phyloP scores from a whole-genome alignment of 176 grass and related monocot species.

The Echinochloa phyllopogon region DNA sequence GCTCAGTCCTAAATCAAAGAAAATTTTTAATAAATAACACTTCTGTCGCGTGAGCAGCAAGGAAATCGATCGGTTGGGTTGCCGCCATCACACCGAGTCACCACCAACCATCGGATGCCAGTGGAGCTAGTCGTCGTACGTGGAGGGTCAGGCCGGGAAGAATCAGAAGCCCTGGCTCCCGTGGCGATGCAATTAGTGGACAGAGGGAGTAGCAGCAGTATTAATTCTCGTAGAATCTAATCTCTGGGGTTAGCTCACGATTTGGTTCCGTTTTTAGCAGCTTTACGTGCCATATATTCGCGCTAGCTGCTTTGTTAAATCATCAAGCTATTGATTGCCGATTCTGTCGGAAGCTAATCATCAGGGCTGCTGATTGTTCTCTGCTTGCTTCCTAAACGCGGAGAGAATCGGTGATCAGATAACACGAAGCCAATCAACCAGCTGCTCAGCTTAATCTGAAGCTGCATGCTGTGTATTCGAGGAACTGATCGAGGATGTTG shows the following conservation, averaged over 20 bases:
- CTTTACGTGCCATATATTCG: neutral
- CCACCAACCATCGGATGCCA: neutral
- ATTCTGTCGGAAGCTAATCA: neutral
- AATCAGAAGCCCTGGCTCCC: neutral
- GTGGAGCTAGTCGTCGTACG: neutral
- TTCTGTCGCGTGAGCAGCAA: constrained; percentile 36
- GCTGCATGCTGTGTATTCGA: neutral
- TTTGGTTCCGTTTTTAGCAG: constrained; percentile 33
- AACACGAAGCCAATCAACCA: neutral
- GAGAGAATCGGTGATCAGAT: neutral
- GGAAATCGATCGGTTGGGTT: constrained; percentile 27
- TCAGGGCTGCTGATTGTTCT: neutral
- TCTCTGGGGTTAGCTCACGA: neutral
- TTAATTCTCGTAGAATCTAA: constrained; percentile 22
- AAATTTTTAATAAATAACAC: neutral
- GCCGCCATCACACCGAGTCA: constrained; percentile 39
- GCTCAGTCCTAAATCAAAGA: neutral
- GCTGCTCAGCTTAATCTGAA: neutral
- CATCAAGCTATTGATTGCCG: neutral
- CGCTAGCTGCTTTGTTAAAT: neutral
- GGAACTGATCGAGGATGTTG: neutral
- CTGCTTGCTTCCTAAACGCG: neutral
- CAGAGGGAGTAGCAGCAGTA: neutral
- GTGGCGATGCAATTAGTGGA: neutral
- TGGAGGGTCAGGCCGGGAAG: constrained; percentile 9